A percentile compares a stretch with the other conserved stretches of the same genome.
These are phyloP conservation scores for Bryum argenteum DNA, from an alignment of 225 moss, liverwort and hornwort genomes.

Conservation along the genomic window DNA sequence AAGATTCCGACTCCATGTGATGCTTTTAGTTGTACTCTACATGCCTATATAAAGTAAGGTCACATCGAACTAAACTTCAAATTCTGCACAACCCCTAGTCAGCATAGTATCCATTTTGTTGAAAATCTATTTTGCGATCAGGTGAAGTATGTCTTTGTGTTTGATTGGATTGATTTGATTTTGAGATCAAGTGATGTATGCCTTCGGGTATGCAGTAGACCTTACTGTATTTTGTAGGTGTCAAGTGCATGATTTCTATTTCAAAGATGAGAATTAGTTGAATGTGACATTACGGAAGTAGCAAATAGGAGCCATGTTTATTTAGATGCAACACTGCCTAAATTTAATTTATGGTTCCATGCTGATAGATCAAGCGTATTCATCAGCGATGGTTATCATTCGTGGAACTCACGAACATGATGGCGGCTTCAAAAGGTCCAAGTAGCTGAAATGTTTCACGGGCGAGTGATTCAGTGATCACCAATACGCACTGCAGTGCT, in stretches of 20 bases:
- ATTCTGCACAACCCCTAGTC: too few relatives aligned
- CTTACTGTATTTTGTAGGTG: too few relatives aligned
- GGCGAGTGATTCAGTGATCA: not conserved
- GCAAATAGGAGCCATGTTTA: not conserved
- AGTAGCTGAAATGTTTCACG: conserved; percentile 27
- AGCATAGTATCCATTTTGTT: too few relatives aligned
- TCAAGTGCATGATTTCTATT: not conserved
- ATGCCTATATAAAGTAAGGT: not conserved
- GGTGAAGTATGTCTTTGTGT: too few relatives aligned
- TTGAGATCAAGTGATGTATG: too few relatives aligned
- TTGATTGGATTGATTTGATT: too few relatives aligned
- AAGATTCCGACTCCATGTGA: not conserved
- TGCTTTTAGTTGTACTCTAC: not conserved
- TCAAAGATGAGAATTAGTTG: not conserved
- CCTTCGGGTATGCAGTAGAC: too few relatives aligned
- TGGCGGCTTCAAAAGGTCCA: conserved; percentile 42
- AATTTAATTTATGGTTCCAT: not conserved
- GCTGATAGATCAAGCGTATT: conserved; percentile 47
- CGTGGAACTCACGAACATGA: conserved; percentile 59
- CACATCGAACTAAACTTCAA: too few relatives aligned
- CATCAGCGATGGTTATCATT: conserved; percentile 57
- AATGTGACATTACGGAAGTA: not conserved
- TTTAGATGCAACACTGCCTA: not conserved
- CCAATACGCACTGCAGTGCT: not conserved
- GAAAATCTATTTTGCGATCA: too few relatives aligned